Evolutionary conservation across 805 yeast species (phyloP), one percentile per base, ranked within the genome.

Genomic region (Wickerhamiella occidentalis): DNA sequence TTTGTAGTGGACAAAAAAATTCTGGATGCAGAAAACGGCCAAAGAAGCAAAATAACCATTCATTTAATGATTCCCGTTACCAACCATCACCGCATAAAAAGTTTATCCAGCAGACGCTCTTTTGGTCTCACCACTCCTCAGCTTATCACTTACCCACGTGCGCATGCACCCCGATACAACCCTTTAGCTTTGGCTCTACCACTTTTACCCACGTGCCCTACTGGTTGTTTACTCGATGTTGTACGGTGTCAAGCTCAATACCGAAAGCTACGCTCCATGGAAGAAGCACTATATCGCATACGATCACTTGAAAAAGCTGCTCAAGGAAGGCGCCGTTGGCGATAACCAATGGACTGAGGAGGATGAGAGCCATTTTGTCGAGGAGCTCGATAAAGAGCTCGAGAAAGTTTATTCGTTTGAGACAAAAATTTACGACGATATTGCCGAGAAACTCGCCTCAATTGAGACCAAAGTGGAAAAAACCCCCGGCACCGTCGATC

Each of bases 341-440:
- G 59, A 59, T n/a, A 56, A 49, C 43, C 59, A 58, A 30, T 92
- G 98, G 98, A 71, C 81, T 40, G 83, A 85, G 57, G 76, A 76
- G 18, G 73, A 83, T 51, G 98, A 92, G 65, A 88, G 86, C 54
- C 77, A 79, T 17, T 92, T 92, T 60, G 78, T 92, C 44, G 76
- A 76, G 50, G 68, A 73, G 33, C 67, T 92, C 52, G 97, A 92
- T 61, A 68, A 74, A 6, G 96, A 92, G 61, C 73, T 92, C 60
- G 97, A 90, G 64, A 90, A 90, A 67, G 95, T 92, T 12, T 90
- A 82, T 69, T 80, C 84, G 41, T 92, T 92, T 69, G 88, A 92
- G 59, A 79, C 64, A 13, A 67, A 76, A 37, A 80, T 79, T 63
- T 90, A 81, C 64, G 76, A 78, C 50, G 78, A 76, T 51, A 70